A percentile compares a stretch with the other conserved stretches of the same genome.
Evolutionary conservation across 2,329 filamentous ascomycete genomes (phyloP).

Genomic region (Pseudogymnoascus sp.): DNA sequence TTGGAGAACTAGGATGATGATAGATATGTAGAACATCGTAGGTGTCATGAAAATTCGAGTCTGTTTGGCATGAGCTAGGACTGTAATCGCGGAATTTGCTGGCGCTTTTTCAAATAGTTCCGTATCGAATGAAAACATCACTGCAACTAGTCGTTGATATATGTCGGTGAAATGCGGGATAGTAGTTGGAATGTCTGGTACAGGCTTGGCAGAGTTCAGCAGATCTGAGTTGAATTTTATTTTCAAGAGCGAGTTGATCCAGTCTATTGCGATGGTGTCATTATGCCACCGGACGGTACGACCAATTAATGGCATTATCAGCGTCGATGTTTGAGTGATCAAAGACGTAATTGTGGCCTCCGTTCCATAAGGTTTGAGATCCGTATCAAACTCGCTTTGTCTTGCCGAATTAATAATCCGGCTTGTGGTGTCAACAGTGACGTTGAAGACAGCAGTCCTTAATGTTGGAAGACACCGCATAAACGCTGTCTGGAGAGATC

Average conservation of each 20-base stretch:
- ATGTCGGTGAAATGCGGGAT: conserved; percentile 21
- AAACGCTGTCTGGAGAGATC: not conserved
- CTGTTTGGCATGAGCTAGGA: conserved; percentile 21
- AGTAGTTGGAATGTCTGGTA: conserved; percentile 29
- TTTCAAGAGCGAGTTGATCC: conserved; percentile 41
- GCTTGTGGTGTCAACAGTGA: conserved; percentile 30
- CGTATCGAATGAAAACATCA: conserved; percentile 37
- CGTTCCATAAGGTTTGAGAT: not conserved
- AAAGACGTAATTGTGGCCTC: not conserved
- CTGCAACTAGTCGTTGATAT: conserved; percentile 36
- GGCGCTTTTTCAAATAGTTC: conserved; percentile 30
- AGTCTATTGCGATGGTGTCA: conserved; percentile 37
- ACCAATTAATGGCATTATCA: not conserved
- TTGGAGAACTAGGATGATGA: conserved; percentile 38
- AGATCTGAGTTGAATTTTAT: conserved; percentile 25
- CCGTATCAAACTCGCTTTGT: conserved; percentile 6
- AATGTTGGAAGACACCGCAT: conserved; percentile 33
- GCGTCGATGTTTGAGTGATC: conserved; percentile 9
- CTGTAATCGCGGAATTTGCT: conserved; percentile 13
- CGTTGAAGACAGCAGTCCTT: conserved; percentile 27
- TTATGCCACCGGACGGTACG: conserved; percentile 39
- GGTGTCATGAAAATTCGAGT: conserved; percentile 43
- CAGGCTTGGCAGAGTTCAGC: conserved; percentile 29
- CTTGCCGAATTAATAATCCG: conserved; percentile 22
- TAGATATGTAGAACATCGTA: conserved; percentile 39